A percentile compares a stretch with the other conserved stretches of the same genome.
phyloP scores from a whole-genome alignment of 1,284 basidiomycete genomes.

The Sporisorium graminicola region DNA sequence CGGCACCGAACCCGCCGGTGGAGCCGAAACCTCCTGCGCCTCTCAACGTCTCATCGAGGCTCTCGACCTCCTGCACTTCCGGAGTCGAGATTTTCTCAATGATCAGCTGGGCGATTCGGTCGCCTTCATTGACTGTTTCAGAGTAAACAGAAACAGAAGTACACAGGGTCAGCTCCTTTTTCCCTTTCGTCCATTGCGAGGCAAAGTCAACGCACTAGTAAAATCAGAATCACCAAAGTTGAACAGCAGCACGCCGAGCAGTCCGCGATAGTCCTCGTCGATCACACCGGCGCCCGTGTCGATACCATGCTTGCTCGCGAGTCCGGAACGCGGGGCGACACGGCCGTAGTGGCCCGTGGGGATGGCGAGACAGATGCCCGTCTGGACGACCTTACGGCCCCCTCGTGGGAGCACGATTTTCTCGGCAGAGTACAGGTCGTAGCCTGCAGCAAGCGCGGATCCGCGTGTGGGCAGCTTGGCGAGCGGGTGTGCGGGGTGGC shows the following conservation, averaged over 20 bases:
- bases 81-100: conserved; percentile 90
- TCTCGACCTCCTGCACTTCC: conserved; percentile 85
- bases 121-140: conserved; percentile 83
- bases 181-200: neutral
- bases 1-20: conserved; percentile 76
- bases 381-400: conserved; percentile 89
- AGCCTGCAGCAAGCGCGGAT: conserved; percentile 86
- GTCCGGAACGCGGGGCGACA: conserved; percentile 91
- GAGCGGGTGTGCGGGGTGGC: conserved; percentile 77
- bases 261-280: conserved; percentile 94
- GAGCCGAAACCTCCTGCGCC: conserved; percentile 94
- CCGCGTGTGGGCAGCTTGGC: conserved; percentile 90
- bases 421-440: conserved; percentile 88
- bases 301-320: conserved; percentile 96
- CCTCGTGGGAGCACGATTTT: conserved; percentile 58
- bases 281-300: conserved; percentile 96
- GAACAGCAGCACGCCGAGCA: conserved; percentile 93
- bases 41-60: conserved; percentile 84
- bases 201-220: conserved; percentile 76
- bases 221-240: conserved; percentile 88
- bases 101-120: conserved; percentile 93
- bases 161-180: neutral
- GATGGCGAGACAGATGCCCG: conserved; percentile 90
- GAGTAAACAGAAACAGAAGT: neutral
- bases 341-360: conserved; percentile 94